A percentile compares a stretch with the other conserved stretches of the same genome.
Evolutionary conservation across 768 basidiomycete genomes (phyloP).

Genomic region (Suillus subaureus): DNA sequence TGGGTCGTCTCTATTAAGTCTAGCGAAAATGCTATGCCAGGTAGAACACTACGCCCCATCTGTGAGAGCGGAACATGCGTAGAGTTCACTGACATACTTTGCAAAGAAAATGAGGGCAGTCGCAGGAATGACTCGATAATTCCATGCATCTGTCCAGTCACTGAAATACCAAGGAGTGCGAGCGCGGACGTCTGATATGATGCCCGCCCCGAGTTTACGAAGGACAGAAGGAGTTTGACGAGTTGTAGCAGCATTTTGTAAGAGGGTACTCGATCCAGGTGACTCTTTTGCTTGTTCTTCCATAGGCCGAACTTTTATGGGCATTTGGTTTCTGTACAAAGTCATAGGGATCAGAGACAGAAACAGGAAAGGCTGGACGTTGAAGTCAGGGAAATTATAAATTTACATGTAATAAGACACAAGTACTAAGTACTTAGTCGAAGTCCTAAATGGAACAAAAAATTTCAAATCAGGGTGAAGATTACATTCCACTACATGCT

Average conservation of each 20-base stretch:
- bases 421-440: neutral
- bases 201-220: conserved; percentile 55
- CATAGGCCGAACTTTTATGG: neutral
- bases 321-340: neutral
- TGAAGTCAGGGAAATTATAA: neutral
- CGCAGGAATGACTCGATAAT: conserved; percentile 87
- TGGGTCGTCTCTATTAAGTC: conserved; percentile 90
- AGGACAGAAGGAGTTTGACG: conserved; percentile 17
- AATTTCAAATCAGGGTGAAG: neutral
- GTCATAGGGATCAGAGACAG: neutral
- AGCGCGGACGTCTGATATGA: conserved; percentile 67
- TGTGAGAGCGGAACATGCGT: conserved; percentile 2
- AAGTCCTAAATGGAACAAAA: conserved; percentile 3
- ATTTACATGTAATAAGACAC: neutral
- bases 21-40: conserved; percentile 89
- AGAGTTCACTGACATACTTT: conserved; percentile 52
- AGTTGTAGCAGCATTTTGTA: neutral
- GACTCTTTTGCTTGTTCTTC: neutral
- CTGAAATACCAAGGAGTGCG: conserved; percentile 79
- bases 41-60: conserved; percentile 59
- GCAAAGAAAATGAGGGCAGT: conserved; percentile 86
- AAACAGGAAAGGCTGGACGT: neutral
- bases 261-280: conserved; percentile 7
- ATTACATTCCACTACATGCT: neutral
- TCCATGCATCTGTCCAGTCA: conserved; percentile 93